Evolutionary conservation across 495 filamentous ascomycete species (phyloP), one percentile per base, ranked within the genome.

Genomic region (Lophium mytilinum): DNA sequence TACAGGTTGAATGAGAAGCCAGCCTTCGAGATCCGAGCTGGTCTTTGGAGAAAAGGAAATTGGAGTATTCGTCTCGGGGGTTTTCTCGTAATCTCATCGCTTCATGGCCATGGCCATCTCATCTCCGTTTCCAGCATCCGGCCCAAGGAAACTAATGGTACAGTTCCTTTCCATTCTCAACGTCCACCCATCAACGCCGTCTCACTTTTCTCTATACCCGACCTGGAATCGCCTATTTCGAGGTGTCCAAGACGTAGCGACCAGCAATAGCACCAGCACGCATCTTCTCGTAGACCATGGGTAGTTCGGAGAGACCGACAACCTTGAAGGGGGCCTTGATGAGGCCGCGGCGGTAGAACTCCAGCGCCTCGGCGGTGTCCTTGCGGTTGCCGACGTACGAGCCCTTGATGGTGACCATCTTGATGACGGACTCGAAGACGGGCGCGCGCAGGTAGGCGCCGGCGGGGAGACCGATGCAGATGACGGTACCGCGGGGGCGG

Each of bases 381-480:
- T 87, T 82, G 43, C 88, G 81, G 71, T 92, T 95, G 41, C 91
- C 91, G 57, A 96, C 91, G 66, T 96, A 96, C 60, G 82, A 87
- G 42, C 91, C 91, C 76, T 88, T 90, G 79, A 97, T 96, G 60
- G 73, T 85, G 72, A 96, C 85, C 89, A 95, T 95, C 65, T 80
- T 79, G 60, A 90, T 78, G 24, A 96, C 91, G 3, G 85, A 86
- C 60, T 87, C 80, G 68, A 95, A 93, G 21, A 96, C 90, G 9
- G 88, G 86, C 3, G 90, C 91, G 55, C 80, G 80, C 47, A 95
- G 77, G 68, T 75, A 88, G 2, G 91, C 91, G 43, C 79, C 73
- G 1, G 87, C 85, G 0, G 91, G 91, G 10, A 96, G 72, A 54
- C 91, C 92, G 59, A 97, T 92, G 61, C 86, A 88, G 50, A 96